These are phyloP conservation scores for Thelephora terrestris DNA, from an alignment of 1,284 basidiomycete species.

Conservation along the genomic window DNA sequence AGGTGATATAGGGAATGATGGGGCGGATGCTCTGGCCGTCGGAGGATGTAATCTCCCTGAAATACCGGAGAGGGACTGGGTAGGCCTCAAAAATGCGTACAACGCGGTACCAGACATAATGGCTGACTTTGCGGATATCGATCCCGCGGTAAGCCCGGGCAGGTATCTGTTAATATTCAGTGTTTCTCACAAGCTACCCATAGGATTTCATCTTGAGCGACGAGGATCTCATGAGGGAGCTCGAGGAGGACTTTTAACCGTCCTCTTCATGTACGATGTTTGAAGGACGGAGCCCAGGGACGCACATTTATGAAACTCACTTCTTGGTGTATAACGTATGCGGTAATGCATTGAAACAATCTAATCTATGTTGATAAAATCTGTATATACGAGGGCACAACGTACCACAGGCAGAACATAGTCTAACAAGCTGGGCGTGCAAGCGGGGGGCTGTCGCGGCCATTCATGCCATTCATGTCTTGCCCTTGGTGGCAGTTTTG, in stretches of 20 bases:
- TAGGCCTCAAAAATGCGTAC: slow-evolving; percentile 8
- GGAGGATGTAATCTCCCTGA: slow-evolving; percentile 33
- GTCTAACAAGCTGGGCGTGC: no score
- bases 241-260: no score
- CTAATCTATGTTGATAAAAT: no score
- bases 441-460: neutral
- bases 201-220: neutral
- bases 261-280: no score
- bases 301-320: no score
- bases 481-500: slow-evolving; percentile 61
- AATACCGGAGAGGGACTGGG: slow-evolving; percentile 49
- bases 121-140: neutral
- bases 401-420: no score
- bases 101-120: neutral
- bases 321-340: no score
- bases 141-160: neutral
- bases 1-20: slow-evolving; percentile 68
- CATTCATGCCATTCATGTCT: slow-evolving; percentile 28
- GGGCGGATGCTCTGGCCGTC: slow-evolving; percentile 63
- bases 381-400: no score
- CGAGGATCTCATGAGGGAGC: neutral
- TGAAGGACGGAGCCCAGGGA: no score
- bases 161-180: neutral
- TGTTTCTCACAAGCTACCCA: neutral
- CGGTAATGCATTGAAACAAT: no score